These are phyloP conservation scores for Cytospora schulzeri DNA, from an alignment of 2,329 filamentous ascomycete species.

Conservation along the genomic window DNA sequence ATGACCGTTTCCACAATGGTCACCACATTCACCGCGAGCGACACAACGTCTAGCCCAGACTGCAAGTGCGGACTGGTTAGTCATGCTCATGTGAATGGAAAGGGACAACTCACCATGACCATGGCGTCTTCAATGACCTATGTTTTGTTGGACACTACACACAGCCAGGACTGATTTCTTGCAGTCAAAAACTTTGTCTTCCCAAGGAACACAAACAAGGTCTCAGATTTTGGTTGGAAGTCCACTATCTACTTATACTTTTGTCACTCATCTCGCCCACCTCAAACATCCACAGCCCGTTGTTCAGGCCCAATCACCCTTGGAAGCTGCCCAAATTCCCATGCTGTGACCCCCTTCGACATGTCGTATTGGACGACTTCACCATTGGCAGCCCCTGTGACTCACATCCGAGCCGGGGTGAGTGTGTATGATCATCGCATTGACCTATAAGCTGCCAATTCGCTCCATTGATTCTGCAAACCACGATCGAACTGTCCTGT, in stretches of 20 bases:
- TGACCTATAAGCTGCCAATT: not conserved
- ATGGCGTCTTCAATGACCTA: not conserved
- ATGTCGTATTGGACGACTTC: not conserved
- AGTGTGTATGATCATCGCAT: not conserved
- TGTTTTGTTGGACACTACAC: not conserved
- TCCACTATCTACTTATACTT: not conserved
- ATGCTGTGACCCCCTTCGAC: not conserved
- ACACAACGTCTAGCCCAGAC: not conserved
- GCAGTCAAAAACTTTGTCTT: not conserved
- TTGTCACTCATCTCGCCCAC: not conserved
- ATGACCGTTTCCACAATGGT: not conserved
- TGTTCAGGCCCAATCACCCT: not conserved
- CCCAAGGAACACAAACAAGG: not conserved
- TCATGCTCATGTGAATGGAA: not conserved
- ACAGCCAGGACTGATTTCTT: not conserved
- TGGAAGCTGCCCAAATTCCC: not conserved
- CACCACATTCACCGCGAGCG: conserved; percentile 3
- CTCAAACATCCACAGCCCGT: not conserved
- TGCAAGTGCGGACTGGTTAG: not conserved
- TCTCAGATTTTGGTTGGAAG: not conserved
- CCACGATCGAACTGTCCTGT: not conserved
- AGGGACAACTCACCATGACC: not conserved
- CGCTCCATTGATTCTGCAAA: not conserved
- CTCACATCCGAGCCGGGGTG: not conserved
- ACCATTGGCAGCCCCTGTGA: not conserved